Evolutionary conservation across 768 basidiomycete species (phyloP).

Genomic region (Lactarius vividus): DNA sequence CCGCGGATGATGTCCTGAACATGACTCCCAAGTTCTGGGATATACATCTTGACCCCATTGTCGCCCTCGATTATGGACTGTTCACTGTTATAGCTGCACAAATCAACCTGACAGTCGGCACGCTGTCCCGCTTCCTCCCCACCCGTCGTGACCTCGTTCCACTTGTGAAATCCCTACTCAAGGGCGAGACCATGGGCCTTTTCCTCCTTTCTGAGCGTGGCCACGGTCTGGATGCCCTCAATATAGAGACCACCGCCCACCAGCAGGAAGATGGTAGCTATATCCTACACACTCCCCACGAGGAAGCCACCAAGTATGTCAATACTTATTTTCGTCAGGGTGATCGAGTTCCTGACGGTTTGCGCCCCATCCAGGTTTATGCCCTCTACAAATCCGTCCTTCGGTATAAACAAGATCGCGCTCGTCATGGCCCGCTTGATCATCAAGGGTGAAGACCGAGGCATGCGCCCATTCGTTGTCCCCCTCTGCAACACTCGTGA

Average conservation of each 20-base stretch:
- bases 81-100: conserved; percentile 53
- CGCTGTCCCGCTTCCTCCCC: conserved; percentile 49
- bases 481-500: conserved; percentile 51
- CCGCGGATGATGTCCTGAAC: conserved; percentile 46
- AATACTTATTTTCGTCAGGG: neutral
- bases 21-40: conserved; percentile 53
- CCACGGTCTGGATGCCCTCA: conserved; percentile 59
- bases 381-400: conserved; percentile 53
- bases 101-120: conserved; percentile 51
- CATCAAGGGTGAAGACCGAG: conserved; percentile 49
- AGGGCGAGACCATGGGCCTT: conserved; percentile 46
- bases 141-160: conserved; percentile 49
- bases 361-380: conserved; percentile 45
- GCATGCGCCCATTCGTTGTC: conserved; percentile 53
- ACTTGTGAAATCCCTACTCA: conserved; percentile 47
- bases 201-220: conserved; percentile 42
- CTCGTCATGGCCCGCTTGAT: conserved; percentile 57
- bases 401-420: conserved; percentile 52
- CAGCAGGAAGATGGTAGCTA: conserved; percentile 45
- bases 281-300: conserved; percentile 53
- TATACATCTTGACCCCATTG: conserved; percentile 52
- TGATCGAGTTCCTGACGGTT: neutral
- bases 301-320: conserved; percentile 58
- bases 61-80: conserved; percentile 50
- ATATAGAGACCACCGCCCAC: conserved; percentile 60